Base-by-base conservation (phyloP, 169 alveolate species). In the Eimeria maxima region DNA sequence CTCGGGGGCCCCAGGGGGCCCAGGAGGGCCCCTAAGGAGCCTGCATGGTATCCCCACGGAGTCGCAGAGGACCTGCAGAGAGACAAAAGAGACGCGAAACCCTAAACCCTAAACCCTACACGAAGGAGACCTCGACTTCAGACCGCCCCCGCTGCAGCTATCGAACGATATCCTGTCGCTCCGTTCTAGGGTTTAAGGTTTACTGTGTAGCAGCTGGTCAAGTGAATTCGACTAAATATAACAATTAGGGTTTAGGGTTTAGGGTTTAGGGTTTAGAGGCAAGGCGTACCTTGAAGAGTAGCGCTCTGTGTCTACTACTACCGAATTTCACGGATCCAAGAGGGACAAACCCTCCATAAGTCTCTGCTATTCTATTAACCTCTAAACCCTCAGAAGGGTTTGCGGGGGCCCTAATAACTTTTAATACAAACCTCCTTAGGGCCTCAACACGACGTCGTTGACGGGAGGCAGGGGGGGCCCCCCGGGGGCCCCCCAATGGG, bases 241-340 rank as follows among this genome's bases (percentile, higher is more conserved):
- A 13, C 18, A 13, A 8, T 53, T 53, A 53, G 60, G 60, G 60
- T 53, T 53, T 27, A 67, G 38, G 78, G 27, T 27, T 67, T 27
- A 22, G 78, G 44, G 27, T 67, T 27, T 27, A 67, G 78, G 60
- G 60, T 53, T 53, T 53, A 53, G n/a, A n/a, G n/a, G n/a, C n/a
- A n/a, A n/a, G n/a, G 88, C 45, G 50, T 27, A 90, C 95, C 67
- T 90, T 90, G 88, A 90, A 90, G 60, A 90, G 89, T 20, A 90
- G 90, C 33, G 95, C 95, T 69, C 74, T 90, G 90, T 90, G 95
- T 22, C 90, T 50, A 44, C 87, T 20, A 78, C 50, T 33, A 63
- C 95, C 95, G 60, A 63, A 65, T 10, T 47, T 33, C 44, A 90
- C 47, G 24, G 63, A 33, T 5, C 95, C 95, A 29, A 90, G 76